Conservation (phyloP, 1,284 basidiomycete species). For the Apiotrichum gamsii region DNA sequence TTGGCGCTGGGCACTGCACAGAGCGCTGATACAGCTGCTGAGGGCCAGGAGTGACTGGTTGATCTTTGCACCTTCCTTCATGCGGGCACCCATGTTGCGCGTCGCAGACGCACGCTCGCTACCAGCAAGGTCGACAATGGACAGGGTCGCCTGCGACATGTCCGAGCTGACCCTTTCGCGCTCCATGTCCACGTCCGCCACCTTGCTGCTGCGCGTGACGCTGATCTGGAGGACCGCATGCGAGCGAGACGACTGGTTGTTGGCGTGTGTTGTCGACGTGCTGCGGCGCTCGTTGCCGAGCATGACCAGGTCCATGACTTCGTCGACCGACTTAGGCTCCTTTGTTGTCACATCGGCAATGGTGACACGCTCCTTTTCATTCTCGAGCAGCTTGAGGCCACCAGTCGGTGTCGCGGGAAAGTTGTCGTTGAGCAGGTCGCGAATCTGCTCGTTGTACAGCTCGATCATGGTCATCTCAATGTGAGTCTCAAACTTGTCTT, state of each 20-base stretch:
- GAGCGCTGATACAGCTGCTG: conserved; percentile 92
- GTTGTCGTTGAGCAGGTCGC: conserved; percentile 79
- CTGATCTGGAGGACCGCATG: conserved; percentile 94
- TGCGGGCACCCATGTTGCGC: conserved; percentile 90
- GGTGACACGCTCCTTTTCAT: conserved; percentile 70
- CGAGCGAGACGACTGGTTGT: conserved; percentile 89
- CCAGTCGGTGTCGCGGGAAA: conserved; percentile 58
- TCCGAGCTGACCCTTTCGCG: conserved; percentile 42
- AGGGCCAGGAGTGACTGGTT: conserved; percentile 93
- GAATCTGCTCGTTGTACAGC: conserved; percentile 96
- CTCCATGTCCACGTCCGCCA: conserved; percentile 40
- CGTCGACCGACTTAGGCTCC: conserved; percentile 70
- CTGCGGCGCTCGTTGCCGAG: conserved; percentile 79
- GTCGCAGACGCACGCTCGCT: conserved; percentile 92
- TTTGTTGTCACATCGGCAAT: conserved; percentile 77
- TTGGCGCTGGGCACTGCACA: conserved; percentile 64
- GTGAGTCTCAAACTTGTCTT: conserved; percentile 72
- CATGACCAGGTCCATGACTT: conserved; percentile 86
- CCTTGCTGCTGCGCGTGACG: conserved; percentile 66
- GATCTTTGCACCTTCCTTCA: conserved; percentile 96
- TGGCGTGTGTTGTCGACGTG: conserved; percentile 87
- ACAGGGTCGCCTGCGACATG: conserved; percentile 81
- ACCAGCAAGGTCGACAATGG: conserved; percentile 93
- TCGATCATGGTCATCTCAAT: conserved; percentile 90
- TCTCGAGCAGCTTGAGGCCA: conserved; percentile 85